Conservation (phyloP, 2,329 filamentous ascomycete genomes). For the Tympanopsis confertula region DNA sequence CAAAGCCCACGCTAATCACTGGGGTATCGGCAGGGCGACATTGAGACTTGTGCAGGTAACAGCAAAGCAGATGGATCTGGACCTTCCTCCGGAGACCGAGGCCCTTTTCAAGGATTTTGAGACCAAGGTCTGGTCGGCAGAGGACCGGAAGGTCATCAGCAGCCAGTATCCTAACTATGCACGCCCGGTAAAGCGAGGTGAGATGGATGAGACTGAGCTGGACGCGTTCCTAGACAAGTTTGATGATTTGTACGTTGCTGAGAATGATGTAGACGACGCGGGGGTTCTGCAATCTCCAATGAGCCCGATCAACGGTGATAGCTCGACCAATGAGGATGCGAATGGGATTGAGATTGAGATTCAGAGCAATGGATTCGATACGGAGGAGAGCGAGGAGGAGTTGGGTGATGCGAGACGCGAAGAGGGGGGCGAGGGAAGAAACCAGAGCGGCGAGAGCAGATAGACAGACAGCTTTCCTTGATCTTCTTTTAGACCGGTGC, state of each 20-base stretch:
- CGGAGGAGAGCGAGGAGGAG: too few species aligned
- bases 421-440: too few species aligned
- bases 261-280: too few species aligned
- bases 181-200: slow-evolving; percentile 2
- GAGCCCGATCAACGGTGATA: too few species aligned
- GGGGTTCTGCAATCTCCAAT: too few species aligned
- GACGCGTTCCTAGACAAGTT: slow-evolving; percentile 16
- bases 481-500: too few species aligned
- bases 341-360: too few species aligned
- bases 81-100: not conserved
- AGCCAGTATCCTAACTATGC: slow-evolving; percentile 12
- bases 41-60: not conserved
- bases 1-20: not conserved
- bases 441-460: too few species aligned
- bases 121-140: slow-evolving; percentile 1
- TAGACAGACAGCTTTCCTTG: too few species aligned
- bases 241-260: slow-evolving; percentile 7
- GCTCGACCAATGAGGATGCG: too few species aligned
- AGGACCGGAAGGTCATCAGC: slow-evolving; percentile 8
- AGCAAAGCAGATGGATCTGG: not conserved
- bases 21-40: not conserved
- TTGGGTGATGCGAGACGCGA: too few species aligned
- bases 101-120: not conserved
- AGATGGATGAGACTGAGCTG: slow-evolving; percentile 8
- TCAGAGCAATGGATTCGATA: too few species aligned